Conservation (phyloP, 108 stramenopile species). For the Licmophora abbreviata region DNA sequence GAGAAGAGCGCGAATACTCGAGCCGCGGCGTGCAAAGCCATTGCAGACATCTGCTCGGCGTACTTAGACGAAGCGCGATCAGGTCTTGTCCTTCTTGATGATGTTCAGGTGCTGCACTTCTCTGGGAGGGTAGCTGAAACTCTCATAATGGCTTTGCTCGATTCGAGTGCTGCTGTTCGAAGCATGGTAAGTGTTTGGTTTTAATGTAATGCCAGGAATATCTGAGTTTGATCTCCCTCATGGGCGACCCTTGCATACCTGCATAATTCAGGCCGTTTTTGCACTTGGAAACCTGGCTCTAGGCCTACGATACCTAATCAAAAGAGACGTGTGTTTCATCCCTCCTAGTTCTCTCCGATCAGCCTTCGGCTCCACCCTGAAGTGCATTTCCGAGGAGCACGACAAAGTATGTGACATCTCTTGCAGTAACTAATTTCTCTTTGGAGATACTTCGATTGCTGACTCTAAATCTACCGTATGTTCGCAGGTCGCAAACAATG, state of each 20-base stretch:
- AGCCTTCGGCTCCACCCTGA: too few species aligned
- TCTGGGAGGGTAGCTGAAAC: conserved; percentile 17
- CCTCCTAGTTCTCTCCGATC: too few species aligned
- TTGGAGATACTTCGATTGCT: too few species aligned
- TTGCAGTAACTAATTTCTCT: too few species aligned
- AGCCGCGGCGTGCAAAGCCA: conserved; percentile 47
- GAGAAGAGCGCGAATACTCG: conserved; percentile 39
- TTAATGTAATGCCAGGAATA: neutral
- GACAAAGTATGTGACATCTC: too few species aligned
- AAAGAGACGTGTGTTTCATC: too few species aligned
- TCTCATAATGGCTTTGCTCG: conserved; percentile 28
- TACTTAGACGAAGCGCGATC: conserved; percentile 15
- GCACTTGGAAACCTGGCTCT: conserved; percentile 54
- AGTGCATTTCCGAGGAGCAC: too few species aligned
- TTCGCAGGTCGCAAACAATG: conserved; percentile 43
- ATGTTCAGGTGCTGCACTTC: conserved; percentile 7
- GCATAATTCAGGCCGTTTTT: conserved; percentile 40
- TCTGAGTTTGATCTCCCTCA: neutral
- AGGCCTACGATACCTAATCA: conserved; percentile 33
- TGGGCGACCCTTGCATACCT: too few species aligned
- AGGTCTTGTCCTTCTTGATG: neutral
- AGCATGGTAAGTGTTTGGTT: conserved; percentile 36
- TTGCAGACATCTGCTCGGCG: conserved; percentile 48
- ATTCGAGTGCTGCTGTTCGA: conserved; percentile 37
- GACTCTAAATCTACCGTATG: too few species aligned